Base-by-base conservation (phyloP, 1,284 basidiomycete species). In the Austroboletus niveus region DNA sequence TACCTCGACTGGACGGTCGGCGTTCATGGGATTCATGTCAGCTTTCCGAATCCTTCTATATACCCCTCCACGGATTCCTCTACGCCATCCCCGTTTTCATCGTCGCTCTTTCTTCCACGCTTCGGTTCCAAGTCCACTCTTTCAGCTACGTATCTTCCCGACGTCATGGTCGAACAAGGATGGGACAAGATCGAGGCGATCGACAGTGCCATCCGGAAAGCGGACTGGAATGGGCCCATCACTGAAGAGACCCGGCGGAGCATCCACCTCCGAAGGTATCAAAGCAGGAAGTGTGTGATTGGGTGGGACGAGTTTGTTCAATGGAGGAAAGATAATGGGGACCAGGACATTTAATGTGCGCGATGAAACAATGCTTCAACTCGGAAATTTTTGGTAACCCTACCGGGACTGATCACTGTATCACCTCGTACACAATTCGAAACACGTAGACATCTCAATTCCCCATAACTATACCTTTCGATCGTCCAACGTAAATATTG, bases 1-100 rank as follows among this genome's bases (percentile, higher is more conserved):
- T 94, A 96, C 63, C 82, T 96, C 48, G 92, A 94, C 71, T 99
- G 96, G 96, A 86, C 84, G 8, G 71, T 96, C 55, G 96, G 95
- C 53, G 79, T 81, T 3, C 96, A 99, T 71, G 96, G 96, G 45
- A 95, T 98, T 68, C 83, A 89, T 68, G 89, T 99, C 57, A 81
- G 84, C 20, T 92, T 98, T 69, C 80, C 85, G 27, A 86, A 92
- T 64, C 94, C 93, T 14, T 77, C 83, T 6, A 60, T 77, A 59
- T 71, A 85, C 56, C 70, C 76, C 30, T 61, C 70, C 24, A 59
- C 79, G 11, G 68, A 77, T n/a, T 35, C 76, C n/a, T 75, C 81
- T 62, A 68, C 82, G 5, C 85, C 84, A 24, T 88, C 85, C 10
- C 87, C 86, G 15, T 73, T 84, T 42, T 84, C 85, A 17, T 89